Conservation (phyloP, 768 basidiomycete species). For the Neoboletus subvelutipes region DNA sequence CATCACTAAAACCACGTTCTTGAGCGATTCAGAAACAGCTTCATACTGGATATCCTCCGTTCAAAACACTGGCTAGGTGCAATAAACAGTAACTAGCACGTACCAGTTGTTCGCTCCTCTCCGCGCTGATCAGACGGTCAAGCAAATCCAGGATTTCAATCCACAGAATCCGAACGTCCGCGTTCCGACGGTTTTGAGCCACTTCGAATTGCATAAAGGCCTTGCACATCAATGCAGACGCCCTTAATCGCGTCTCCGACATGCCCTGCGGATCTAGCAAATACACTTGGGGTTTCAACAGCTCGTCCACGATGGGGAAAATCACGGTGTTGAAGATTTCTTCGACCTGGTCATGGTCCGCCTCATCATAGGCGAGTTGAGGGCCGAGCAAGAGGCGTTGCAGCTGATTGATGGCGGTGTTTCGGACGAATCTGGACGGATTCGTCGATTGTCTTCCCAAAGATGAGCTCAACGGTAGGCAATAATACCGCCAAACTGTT, state of each 20-base stretch:
- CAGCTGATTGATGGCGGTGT: constrained; percentile 73
- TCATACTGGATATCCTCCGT: constrained; percentile 61
- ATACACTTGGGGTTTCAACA: constrained; percentile 81
- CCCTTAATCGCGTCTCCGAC: constrained; percentile 86
- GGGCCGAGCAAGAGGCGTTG: constrained; percentile 85
- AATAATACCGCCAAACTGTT: constrained; percentile 74
- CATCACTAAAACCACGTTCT: constrained; percentile 96
- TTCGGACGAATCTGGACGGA: constrained; percentile 80
- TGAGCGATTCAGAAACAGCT: constrained; percentile 93
- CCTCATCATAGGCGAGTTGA: constrained; percentile 58
- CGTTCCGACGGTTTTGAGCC: constrained; percentile 56
- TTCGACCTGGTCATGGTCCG: constrained; percentile 63
- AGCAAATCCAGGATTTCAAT: constrained; percentile 86
- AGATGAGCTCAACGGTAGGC: constrained; percentile 69
- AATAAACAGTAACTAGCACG: not conserved
- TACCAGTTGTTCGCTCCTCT: constrained; percentile 85
- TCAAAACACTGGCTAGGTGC: constrained; percentile 2
- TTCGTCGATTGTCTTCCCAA: constrained; percentile 82
- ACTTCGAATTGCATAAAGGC: constrained; percentile 92
- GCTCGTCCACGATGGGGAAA: constrained; percentile 89
- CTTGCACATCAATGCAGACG: constrained; percentile 90
- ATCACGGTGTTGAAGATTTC: constrained; percentile 87
- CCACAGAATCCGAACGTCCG: constrained; percentile 77
- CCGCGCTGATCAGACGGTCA: constrained; percentile 84
- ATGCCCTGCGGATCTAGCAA: constrained; percentile 81